These are phyloP conservation scores for Amborella trichopoda DNA, from an alignment of 164 flowering plant species.

Conservation along the genomic window DNA sequence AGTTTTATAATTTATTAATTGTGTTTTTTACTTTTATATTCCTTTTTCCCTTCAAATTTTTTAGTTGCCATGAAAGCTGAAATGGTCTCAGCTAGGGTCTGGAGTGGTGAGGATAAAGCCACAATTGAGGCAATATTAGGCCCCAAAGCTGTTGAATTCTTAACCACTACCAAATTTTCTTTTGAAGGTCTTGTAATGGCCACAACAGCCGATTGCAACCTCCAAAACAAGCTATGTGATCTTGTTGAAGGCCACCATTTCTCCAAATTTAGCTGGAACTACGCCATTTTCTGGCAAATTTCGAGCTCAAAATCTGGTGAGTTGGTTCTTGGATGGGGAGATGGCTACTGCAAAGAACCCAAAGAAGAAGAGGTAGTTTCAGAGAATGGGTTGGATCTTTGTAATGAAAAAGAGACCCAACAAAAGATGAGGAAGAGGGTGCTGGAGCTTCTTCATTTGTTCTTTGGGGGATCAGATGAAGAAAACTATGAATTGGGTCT, in stretches of 20 bases:
- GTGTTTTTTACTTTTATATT: too few relatives aligned
- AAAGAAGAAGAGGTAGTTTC: constrained; percentile 11
- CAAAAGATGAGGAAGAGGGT: constrained; percentile 83
- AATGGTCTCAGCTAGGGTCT: too few relatives aligned
- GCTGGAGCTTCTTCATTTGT: constrained; percentile 61
- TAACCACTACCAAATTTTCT: constrained; percentile 24
- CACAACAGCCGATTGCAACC: constrained; percentile 12
- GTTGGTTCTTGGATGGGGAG: constrained; percentile 52
- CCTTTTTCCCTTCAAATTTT: too few relatives aligned
- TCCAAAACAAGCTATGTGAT: constrained; percentile 38
- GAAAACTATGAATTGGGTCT: constrained; percentile 64
- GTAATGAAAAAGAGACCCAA: constrained; percentile 45
- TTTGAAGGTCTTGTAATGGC: constrained; percentile 19
- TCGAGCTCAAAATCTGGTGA: constrained; percentile 44
- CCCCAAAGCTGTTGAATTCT: constrained; percentile 33
- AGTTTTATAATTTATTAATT: too few relatives aligned
- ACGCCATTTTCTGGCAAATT: constrained; percentile 69
- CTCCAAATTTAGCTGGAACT: constrained; percentile 34
- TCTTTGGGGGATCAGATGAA: constrained; percentile 81
- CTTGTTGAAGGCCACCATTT: constrained; percentile 30
- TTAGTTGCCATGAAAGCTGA: too few relatives aligned
- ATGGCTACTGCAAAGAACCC: constrained; percentile 41
- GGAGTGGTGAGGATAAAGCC: constrained; percentile 44
- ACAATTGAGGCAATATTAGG: constrained; percentile 51
- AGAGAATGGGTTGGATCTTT: constrained; percentile 17